Percentiles rank a stretch among this genome's conserved stretches.
These are phyloP conservation scores for Lichtheimia corymbifera DNA, from an alignment of 371 early-diverging fungal genomes.

Conservation along the genomic window DNA sequence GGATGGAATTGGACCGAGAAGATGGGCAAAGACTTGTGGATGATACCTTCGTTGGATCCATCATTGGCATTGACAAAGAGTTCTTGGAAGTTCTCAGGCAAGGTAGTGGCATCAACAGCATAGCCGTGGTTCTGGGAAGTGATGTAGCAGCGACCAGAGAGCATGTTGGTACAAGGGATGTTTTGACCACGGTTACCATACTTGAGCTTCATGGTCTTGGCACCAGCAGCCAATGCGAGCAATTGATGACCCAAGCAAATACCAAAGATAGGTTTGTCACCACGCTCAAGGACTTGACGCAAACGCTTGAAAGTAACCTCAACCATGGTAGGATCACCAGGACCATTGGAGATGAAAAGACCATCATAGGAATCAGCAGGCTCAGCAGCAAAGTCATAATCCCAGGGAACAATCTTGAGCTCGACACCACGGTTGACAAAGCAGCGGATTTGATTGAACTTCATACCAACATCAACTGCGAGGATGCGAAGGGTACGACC, in stretches of 20 bases:
- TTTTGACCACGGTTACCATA: conserved; percentile 99
- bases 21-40: conserved; percentile 85
- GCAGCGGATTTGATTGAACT: conserved; percentile 96
- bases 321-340: conserved; percentile 93
- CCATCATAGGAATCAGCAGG: conserved; percentile 80
- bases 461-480: conserved; percentile 97
- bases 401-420: conserved; percentile 93
- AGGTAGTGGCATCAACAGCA: conserved; percentile 85
- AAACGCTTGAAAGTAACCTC: conserved; percentile 74
- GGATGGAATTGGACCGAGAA: conserved; percentile 99
- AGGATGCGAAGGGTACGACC: conserved; percentile 85
- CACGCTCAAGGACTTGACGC: conserved; percentile 59
- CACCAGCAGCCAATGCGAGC: conserved; percentile 93
- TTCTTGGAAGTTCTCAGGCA: conserved; percentile 81
- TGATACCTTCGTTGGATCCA: conserved; percentile 96
- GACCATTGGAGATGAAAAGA: conserved; percentile 96
- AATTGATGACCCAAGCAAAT: conserved; percentile 98
- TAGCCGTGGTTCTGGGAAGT: conserved; percentile 98
- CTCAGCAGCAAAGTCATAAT: conserved; percentile 84
- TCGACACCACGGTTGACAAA: conserved; percentile 94
- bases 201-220: conserved; percentile 91
- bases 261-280: conserved; percentile 93
- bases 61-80: conserved; percentile 98
- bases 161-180: conserved; percentile 95
- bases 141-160: conserved; percentile 95